These are phyloP conservation scores for Dinochytrium kinnereticum DNA, from an alignment of 371 early-diverging fungal genomes.

Conservation along the genomic window DNA sequence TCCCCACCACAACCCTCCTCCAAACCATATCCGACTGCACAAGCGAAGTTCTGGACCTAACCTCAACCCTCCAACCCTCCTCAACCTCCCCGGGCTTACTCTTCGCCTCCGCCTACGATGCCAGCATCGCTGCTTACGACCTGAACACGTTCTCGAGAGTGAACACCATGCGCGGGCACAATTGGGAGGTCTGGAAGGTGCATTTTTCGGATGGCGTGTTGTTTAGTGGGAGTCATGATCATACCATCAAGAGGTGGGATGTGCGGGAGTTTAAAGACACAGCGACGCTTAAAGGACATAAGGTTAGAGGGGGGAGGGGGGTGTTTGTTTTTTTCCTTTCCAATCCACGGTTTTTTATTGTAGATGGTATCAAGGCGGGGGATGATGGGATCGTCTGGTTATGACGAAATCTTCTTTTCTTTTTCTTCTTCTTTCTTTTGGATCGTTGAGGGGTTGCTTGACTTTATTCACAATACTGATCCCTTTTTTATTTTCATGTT, in stretches of 20 bases:
- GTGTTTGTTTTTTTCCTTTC: too few species aligned
- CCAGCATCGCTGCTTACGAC: conserved; percentile 64
- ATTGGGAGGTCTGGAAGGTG: conserved; percentile 77
- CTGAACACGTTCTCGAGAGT: conserved; percentile 50
- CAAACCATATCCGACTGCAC: conserved; percentile 56
- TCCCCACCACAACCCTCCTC: conserved; percentile 48
- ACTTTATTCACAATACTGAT: too few species aligned
- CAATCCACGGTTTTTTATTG: too few species aligned
- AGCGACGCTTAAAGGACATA: conserved; percentile 67
- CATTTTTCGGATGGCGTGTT: conserved; percentile 58
- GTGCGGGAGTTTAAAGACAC: conserved; percentile 58
- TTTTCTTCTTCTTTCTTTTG: too few species aligned
- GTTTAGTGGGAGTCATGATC: conserved; percentile 71
- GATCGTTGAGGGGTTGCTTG: too few species aligned
- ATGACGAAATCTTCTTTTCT: background rate
- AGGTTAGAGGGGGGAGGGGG: too few species aligned
- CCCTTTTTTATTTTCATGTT: too few species aligned
- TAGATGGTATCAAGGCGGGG: too few species aligned
- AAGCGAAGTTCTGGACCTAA: conserved; percentile 63
- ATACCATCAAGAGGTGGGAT: conserved; percentile 74
- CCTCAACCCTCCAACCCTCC: background rate
- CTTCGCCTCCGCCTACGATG: conserved; percentile 69
- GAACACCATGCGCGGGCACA: conserved; percentile 62
- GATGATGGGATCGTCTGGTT: too few species aligned
- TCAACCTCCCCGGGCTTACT: conserved; percentile 46